Evolutionary conservation across 2,329 filamentous ascomycete species (phyloP), one percentile per base, ranked within the genome.

Genomic region (Trichophaea hybrida): DNA sequence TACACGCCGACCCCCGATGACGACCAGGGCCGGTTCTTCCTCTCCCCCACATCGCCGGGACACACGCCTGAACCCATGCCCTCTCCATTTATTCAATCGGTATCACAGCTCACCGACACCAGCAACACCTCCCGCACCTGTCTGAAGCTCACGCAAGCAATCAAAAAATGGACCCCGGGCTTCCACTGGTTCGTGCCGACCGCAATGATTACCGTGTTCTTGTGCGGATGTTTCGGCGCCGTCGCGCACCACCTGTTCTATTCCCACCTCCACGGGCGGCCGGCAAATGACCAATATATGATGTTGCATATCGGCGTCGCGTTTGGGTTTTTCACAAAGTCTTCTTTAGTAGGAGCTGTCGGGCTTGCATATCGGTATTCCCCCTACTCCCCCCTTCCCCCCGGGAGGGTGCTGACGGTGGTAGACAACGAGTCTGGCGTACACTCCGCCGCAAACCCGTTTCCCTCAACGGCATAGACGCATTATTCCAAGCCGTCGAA

Each of bases 231-330:
- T 12, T 57, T 67, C 31, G 73, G 71, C 35, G 71, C 73, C 13
- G 54, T 71, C 15, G 70, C 69, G 10, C 73, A 74, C 59, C 73
- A 75, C 60, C 56, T 70, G 38, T 75, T 71, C 63, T 74, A 75
- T 63, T 59, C 60, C 5, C 61, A 64, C 1, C 65, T 74, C 7
- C 56, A 73, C 55, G 72, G 70, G 6, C 66, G 67, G 46, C 65
- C 67, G 1, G 72, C 72, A 2, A 64, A 67, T 59, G 65, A 68
- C 33, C 73, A 74, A 61, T 57, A 73, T 15, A 56, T 68, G 37
- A 74, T 73, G 73, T 68, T 72, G 59, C 70, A 73, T 5, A 72
- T 73, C 58, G 73, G 73, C 2, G 72, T 72, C 1, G 63, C 72
- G 1, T 64, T 75, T 49, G 71, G 73, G 2, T 74, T 73, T 40